Conservation (phyloP, 2,329 filamentous ascomycete genomes). For the Hymenoscyphus occultus region DNA sequence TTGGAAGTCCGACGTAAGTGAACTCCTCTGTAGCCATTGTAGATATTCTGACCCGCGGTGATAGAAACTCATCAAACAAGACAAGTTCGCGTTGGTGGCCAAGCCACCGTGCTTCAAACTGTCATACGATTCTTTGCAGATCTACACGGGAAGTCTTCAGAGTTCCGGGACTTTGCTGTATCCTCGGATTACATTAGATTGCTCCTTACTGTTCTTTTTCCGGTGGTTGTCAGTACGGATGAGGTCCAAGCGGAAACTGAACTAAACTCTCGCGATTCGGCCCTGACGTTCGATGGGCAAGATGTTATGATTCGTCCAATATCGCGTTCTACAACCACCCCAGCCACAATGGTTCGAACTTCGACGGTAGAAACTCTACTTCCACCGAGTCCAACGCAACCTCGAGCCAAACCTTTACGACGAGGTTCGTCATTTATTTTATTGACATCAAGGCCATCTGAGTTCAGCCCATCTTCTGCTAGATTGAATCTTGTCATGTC, state of each 20-base stretch:
- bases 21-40: background rate
- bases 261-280: conserved; percentile 76
- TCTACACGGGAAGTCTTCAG: conserved; percentile 70
- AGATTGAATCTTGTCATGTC: conserved; percentile 62
- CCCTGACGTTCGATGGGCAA: conserved; percentile 79
- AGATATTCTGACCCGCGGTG: conserved; percentile 7
- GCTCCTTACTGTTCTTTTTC: conserved; percentile 77
- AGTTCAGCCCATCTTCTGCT: conserved; percentile 56
- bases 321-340: conserved; percentile 52
- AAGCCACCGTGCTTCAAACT: conserved; percentile 67
- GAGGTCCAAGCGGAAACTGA: conserved; percentile 80
- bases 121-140: conserved; percentile 77
- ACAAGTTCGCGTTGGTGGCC: conserved; percentile 51
- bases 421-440: conserved; percentile 90
- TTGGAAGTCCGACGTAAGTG: conserved; percentile 52
- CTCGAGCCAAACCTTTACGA: conserved; percentile 61
- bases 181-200: conserved; percentile 79
- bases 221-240: conserved; percentile 83
- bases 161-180: conserved; percentile 79
- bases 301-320: conserved; percentile 72
- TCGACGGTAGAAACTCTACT: conserved; percentile 54
- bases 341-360: conserved; percentile 70
- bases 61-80: conserved; percentile 43
- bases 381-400: conserved; percentile 42
- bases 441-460: conserved; percentile 66